Conservation (phyloP, 208 protist genomes). For the Leishmania aethiopica region DNA sequence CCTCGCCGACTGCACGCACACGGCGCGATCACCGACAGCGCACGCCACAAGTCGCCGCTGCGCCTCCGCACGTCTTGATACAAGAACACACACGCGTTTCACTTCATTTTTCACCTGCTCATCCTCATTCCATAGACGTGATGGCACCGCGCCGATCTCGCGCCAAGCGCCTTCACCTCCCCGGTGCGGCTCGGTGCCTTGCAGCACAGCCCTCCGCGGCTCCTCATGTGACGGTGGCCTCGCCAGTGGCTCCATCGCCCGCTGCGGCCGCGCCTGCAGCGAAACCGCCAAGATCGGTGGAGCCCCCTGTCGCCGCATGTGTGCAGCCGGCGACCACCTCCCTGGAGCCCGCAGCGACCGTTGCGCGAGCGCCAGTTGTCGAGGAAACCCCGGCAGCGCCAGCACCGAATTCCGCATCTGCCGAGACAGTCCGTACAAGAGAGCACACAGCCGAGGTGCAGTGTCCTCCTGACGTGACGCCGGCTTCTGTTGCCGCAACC, state of each 20-base stretch:
- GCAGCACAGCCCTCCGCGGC: background rate
- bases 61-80: background rate
- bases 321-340: background rate
- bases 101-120: background rate
- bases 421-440: background rate
- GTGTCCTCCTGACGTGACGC: background rate
- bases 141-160: slow-evolving; percentile 19
- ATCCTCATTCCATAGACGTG: background rate
- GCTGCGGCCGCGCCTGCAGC: background rate
- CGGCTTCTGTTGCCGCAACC: background rate
- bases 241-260: slow-evolving; percentile 6
- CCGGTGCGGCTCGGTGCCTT: slow-evolving; percentile 20
- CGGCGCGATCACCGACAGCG: background rate
- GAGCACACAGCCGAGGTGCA: background rate
- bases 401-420: background rate
- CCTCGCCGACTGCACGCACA: background rate
- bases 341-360: background rate
- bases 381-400: background rate
- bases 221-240: background rate
- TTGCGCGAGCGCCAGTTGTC: background rate
- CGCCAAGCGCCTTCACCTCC: slow-evolving; percentile 20
- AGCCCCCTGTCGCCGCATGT: slow-evolving; percentile 11
- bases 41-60: background rate
- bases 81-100: background rate
- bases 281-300: slow-evolving; percentile 9